A percentile compares a stretch with the other conserved stretches of the same genome.
Evolutionary conservation across 164 flowering plant species (phyloP).

Genomic region (Vitis cinerea): DNA sequence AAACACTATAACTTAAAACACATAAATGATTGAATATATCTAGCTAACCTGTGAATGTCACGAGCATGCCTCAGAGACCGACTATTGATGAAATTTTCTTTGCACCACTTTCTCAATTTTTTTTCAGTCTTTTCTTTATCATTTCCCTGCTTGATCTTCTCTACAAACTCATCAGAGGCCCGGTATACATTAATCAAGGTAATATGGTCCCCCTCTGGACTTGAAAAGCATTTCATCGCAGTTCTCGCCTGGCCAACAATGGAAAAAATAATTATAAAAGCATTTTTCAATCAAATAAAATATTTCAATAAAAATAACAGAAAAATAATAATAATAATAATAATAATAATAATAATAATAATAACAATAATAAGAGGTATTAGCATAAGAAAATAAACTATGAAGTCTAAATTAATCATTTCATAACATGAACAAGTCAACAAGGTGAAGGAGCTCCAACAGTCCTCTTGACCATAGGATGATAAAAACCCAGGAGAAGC

Average conservation of each 20-base stretch:
- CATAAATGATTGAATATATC: neutral
- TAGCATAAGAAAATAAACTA: neutral
- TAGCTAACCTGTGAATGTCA: conserved; percentile 80
- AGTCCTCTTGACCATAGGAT: neutral
- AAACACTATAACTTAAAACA: no score
- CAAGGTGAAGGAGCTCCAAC: neutral
- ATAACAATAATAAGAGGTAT: neutral
- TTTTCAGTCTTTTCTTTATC: conserved; percentile 56
- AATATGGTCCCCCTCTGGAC: conserved; percentile 85
- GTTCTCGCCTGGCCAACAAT: conserved; percentile 52
- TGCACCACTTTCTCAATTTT: conserved; percentile 82
- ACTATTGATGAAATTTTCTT: conserved; percentile 74
- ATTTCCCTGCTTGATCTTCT: conserved; percentile 42
- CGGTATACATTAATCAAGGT: conserved; percentile 80
- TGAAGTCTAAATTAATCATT: neutral
- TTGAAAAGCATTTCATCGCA: conserved; percentile 66
- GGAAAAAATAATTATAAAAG: neutral
- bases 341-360: no score
- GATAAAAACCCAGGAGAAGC: neutral
- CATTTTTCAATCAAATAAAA: neutral
- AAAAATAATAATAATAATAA: neutral
- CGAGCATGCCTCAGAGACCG: conserved; percentile 87
- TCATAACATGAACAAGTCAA: neutral
- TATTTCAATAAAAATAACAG: neutral
- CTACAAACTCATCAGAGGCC: conserved; percentile 63